Evolutionary conservation across 352 stramenopile genomes (phyloP).

Genomic region (Globisporangium viniferum): DNA sequence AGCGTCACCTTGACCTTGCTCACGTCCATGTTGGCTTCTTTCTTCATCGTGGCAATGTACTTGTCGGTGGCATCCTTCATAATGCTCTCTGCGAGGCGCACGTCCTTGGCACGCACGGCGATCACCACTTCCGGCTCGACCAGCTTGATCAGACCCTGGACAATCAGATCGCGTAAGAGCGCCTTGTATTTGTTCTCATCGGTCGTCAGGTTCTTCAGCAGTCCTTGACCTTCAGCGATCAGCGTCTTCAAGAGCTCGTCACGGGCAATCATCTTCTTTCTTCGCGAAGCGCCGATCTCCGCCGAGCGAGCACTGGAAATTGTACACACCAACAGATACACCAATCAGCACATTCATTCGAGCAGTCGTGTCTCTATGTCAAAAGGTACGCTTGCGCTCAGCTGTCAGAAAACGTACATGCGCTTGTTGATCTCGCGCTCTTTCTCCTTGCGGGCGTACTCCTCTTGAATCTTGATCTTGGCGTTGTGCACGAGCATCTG

Average conservation of each 20-base stretch:
- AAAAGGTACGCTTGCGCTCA: neutral
- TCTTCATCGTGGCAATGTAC: constrained; percentile 83
- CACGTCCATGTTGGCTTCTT: constrained; percentile 91
- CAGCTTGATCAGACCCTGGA: constrained; percentile 98
- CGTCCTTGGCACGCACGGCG: constrained; percentile 90
- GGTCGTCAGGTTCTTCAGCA: constrained; percentile 48
- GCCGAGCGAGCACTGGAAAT: constrained; percentile 78
- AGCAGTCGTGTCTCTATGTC: neutral
- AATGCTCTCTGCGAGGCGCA: constrained; percentile 83
- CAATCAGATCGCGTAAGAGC: constrained; percentile 95
- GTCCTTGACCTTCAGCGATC: constrained; percentile 58
- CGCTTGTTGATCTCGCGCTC: constrained; percentile 94
- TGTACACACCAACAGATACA: neutral
- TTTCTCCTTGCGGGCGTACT: constrained; percentile 98
- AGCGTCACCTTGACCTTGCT: constrained; percentile 88
- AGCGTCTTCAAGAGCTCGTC: constrained; percentile 89
- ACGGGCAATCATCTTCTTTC: constrained; percentile 96
- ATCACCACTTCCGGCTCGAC: constrained; percentile 94
- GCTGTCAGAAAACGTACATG: constrained; percentile 43
- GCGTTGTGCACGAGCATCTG: constrained; percentile 98
- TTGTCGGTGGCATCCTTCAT: constrained; percentile 84
- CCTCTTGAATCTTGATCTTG: constrained; percentile 97
- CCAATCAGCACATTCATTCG: neutral
- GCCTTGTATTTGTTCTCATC: constrained; percentile 90
- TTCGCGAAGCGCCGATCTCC: constrained; percentile 92